Conservation (phyloP, 2,329 filamentous ascomycete species). For the Cladobotryum protrusum region DNA sequence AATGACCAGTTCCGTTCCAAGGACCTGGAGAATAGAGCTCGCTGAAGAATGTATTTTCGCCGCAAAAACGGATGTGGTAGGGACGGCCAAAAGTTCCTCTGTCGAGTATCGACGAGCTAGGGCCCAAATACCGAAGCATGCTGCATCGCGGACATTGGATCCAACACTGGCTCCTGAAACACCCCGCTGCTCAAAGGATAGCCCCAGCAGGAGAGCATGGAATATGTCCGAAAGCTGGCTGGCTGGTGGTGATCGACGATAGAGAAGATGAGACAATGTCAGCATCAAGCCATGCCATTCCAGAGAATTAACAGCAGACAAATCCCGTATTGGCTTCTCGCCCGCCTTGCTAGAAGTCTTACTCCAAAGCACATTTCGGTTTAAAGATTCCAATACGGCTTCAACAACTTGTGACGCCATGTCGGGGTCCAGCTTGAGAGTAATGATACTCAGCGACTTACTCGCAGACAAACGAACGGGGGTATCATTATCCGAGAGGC, state of each 20-base stretch:
- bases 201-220: conserved; percentile 67
- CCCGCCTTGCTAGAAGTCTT: conserved; percentile 30
- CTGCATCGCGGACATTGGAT: conserved; percentile 87
- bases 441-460: conserved; percentile 84
- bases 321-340: conserved; percentile 43
- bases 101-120: conserved; percentile 82
- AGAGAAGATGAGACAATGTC: conserved; percentile 79
- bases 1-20: conserved; percentile 76
- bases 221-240: conserved; percentile 66
- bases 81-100: conserved; percentile 62
- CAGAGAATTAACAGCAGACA: conserved; percentile 71
- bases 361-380: conserved; percentile 50
- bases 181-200: conserved; percentile 84
- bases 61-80: conserved; percentile 39
- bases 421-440: conserved; percentile 68
- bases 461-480: conserved; percentile 86
- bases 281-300: conserved; percentile 92
- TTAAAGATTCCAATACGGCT: conserved; percentile 68
- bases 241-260: conserved; percentile 72
- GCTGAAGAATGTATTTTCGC: conserved; percentile 30
- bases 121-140: conserved; percentile 95
- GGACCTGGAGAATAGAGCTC: conserved; percentile 60
- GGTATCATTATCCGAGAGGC: conserved; percentile 79
- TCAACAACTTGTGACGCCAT: conserved; percentile 87
- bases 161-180: conserved; percentile 80